Conservation (phyloP, 495 filamentous ascomycete genomes). For the Penicillium longicatenatum region DNA sequence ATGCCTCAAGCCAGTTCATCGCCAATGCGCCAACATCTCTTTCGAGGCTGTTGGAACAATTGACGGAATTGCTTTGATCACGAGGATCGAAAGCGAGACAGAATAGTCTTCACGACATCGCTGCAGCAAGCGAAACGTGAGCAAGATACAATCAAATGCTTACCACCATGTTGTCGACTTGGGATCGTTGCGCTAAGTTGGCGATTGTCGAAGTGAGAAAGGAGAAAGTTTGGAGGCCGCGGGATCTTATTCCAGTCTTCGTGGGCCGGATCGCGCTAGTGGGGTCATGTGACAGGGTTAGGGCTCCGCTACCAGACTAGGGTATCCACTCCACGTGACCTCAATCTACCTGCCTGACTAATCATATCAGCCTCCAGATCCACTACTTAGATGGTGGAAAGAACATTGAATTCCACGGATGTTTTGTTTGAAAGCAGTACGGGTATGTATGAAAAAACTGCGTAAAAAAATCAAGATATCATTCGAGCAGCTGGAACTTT, state of each 20-base stretch:
- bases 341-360: neutral
- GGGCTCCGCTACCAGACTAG: conserved; percentile 8
- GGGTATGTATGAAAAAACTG: neutral
- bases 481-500: neutral
- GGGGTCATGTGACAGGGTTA: conserved; percentile 33
- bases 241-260: conserved; percentile 31
- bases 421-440: neutral
- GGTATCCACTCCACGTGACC: conserved; percentile 8
- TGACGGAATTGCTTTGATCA: conserved; percentile 47
- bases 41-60: conserved; percentile 33
- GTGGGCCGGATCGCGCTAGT: conserved; percentile 42
- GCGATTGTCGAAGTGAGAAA: conserved; percentile 43
- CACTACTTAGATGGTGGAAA: neutral
- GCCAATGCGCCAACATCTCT: conserved; percentile 52
- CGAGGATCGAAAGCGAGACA: conserved; percentile 36
- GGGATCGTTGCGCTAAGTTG: conserved; percentile 45
- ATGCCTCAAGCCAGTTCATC: conserved; percentile 85
- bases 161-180: conserved; percentile 57
- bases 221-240: conserved; percentile 17
- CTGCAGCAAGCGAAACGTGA: conserved; percentile 38
- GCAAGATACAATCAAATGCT: conserved; percentile 41
- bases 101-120: conserved; percentile 39
- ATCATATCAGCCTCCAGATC: neutral
- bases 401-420: neutral
- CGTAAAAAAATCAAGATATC: neutral